Evolutionary conservation across 179 eudicot species (phyloP), one percentile per base, ranked within the genome.

Genomic region (Beta corolliflora): DNA sequence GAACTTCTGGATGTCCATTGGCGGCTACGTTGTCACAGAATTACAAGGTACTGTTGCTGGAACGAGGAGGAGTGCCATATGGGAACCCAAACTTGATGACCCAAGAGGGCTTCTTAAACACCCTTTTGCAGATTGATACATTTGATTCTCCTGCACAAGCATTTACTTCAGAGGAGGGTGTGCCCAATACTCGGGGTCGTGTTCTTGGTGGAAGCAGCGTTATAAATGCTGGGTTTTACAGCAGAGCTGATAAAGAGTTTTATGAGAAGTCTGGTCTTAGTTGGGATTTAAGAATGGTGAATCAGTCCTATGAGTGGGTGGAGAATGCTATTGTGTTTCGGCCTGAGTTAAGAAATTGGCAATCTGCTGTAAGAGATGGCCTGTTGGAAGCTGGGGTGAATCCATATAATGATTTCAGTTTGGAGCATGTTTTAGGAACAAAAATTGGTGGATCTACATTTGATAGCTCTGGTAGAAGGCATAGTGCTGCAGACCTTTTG

Each of bases 161-260:
- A 5, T 96, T 96, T 83, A 91, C 87, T 23, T 96, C 99, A 7
- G 98, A 92, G 72, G 99, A 95, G 18, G 97, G 98, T 1, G 99
- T 96, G 16, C 96, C 93, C 10, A 94, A 94, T 58, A 91, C 94
- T 71, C 87, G 99, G n/a, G 99, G 99, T 9, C 86, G 99, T 3
- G 89, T 96, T 79, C 97, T 96, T n/a, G 99, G 99, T 6, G 99
- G 99, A 19, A 94, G 99, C 83, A 94, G 98, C 70, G 92, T 91
- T 10, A 91, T 96, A 50, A 96, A 96, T 53, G 99, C 99, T 0
- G 98, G 98, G 10, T 94, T 96, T 75, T 95, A 95, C 83, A 89
- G 92, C 77, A 80, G 99, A n/a, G 98, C 97, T 6, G 96, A 94
- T 69, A 83, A 44, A 10, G 93, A 91, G 0, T 95, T 95, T 61